Conservation (phyloP, 2,329 filamentous ascomycete species). For the Xylaria sp. region DNA sequence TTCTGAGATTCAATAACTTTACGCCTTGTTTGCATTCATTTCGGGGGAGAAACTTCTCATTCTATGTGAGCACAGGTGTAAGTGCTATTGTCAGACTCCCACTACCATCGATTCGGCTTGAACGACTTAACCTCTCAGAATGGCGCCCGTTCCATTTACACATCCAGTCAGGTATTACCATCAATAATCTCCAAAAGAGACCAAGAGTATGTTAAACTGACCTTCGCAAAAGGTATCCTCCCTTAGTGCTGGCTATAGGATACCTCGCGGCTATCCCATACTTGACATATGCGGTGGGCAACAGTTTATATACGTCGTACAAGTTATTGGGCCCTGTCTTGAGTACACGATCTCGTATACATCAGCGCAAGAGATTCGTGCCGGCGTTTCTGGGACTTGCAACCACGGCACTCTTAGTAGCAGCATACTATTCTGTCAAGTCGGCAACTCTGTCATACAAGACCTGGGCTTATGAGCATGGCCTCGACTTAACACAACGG, state of each 20-base stretch:
- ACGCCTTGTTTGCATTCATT: background rate
- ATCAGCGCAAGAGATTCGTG: conserved; percentile 49
- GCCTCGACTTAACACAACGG: conserved; percentile 47
- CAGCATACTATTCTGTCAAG: conserved; percentile 46
- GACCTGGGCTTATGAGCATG: conserved; percentile 54
- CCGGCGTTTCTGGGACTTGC: conserved; percentile 51
- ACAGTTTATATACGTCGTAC: conserved; percentile 52
- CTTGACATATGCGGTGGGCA: conserved; percentile 49
- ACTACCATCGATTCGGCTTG: background rate
- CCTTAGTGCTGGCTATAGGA: conserved; percentile 46
- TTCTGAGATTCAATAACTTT: background rate
- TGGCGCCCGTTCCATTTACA: conserved; percentile 48
- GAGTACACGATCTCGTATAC: conserved; percentile 51
- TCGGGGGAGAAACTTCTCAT: background rate
- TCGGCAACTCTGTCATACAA: conserved; percentile 52
- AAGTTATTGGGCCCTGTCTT: conserved; percentile 50
- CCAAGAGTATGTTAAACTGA: conserved; percentile 16
- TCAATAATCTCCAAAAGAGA: background rate
- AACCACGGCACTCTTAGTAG: conserved; percentile 45
- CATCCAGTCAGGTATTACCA: conserved; percentile 44
- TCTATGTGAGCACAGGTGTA: background rate
- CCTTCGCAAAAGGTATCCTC: conserved; percentile 47
- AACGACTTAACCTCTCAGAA: conserved; percentile 32
- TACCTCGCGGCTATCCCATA: conserved; percentile 48
- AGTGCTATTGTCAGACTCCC: background rate